These are phyloP conservation scores for Eucalyptus tenuipes DNA, from an alignment of 345 rosid genomes.

Conservation along the genomic window DNA sequence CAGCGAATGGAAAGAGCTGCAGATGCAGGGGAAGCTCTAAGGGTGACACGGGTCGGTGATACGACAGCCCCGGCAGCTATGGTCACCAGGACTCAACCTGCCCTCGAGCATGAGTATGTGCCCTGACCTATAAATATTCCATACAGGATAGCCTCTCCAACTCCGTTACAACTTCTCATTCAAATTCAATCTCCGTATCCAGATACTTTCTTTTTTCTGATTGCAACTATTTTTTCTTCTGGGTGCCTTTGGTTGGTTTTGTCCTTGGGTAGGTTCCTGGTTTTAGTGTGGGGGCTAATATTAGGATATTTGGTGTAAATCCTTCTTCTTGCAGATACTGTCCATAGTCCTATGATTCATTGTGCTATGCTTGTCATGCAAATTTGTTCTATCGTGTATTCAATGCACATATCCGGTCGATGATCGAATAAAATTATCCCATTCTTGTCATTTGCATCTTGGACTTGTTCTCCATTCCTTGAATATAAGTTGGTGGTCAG, in stretches of 20 bases:
- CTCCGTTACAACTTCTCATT: background rate
- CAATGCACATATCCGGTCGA: background rate
- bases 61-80: constrained; percentile 66
- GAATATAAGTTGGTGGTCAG: background rate
- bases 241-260: background rate
- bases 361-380: constrained; percentile 27
- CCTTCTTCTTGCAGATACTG: background rate
- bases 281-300: background rate
- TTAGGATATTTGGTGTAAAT: background rate
- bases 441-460: background rate
- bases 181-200: background rate
- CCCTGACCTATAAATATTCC: constrained; percentile 10
- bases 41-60: constrained; percentile 54
- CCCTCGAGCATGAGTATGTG: constrained; percentile 76
- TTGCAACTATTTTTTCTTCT: background rate
- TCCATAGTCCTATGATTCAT: constrained; percentile 37
- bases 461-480: background rate
- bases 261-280: background rate
- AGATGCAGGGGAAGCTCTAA: constrained; percentile 79
- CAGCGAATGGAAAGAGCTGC: constrained; percentile 85
- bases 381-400: constrained; percentile 9
- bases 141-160: background rate
- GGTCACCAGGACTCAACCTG: constrained; percentile 76
- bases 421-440: background rate
- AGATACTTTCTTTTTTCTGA: background rate